phyloP scores from a whole-genome alignment of 202 grass and related monocot genomes.

The Schoenoplectus triqueter region DNA sequence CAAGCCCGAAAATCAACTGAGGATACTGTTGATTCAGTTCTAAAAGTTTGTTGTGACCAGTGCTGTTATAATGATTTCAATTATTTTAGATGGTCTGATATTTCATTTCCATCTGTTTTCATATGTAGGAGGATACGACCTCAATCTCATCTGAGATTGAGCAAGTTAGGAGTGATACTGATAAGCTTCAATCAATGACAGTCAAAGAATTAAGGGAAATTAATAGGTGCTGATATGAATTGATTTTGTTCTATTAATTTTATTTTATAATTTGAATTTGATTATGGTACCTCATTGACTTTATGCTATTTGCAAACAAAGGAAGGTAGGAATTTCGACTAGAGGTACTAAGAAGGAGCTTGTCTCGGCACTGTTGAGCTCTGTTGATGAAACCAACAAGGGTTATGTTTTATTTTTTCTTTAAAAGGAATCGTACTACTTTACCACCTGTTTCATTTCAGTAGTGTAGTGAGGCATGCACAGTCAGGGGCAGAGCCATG shows the following conservation, averaged over 20 bases:
- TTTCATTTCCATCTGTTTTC: neutral
- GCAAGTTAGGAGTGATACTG: conserved; percentile 51
- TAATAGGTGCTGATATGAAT: conserved; percentile 51
- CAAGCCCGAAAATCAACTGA: conserved; percentile 34
- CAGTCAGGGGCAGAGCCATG: too few species aligned
- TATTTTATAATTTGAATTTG: conserved; percentile 17
- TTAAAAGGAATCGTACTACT: neutral
- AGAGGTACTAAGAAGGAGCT: conserved; percentile 87
- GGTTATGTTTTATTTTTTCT: conserved; percentile 43
- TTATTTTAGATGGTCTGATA: conserved; percentile 15
- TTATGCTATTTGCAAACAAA: conserved; percentile 42
- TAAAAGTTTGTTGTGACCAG: neutral
- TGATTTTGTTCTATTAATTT: conserved; percentile 9
- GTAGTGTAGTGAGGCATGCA: neutral
- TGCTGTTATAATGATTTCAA: neutral
- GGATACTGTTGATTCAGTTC: conserved; percentile 40
- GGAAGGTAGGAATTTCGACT: conserved; percentile 66
- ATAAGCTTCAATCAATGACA: conserved; percentile 74
- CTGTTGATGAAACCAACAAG: conserved; percentile 39
- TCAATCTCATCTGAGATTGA: conserved; percentile 52
- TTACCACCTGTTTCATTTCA: neutral
- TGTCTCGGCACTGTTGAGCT: conserved; percentile 62
- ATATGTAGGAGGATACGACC: conserved; percentile 59
- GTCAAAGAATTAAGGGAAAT: conserved; percentile 77
- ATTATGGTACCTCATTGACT: conserved; percentile 23